Evolutionary conservation across 139 green algal genomes (phyloP).

Genomic region (Chlamydomonas urium): DNA sequence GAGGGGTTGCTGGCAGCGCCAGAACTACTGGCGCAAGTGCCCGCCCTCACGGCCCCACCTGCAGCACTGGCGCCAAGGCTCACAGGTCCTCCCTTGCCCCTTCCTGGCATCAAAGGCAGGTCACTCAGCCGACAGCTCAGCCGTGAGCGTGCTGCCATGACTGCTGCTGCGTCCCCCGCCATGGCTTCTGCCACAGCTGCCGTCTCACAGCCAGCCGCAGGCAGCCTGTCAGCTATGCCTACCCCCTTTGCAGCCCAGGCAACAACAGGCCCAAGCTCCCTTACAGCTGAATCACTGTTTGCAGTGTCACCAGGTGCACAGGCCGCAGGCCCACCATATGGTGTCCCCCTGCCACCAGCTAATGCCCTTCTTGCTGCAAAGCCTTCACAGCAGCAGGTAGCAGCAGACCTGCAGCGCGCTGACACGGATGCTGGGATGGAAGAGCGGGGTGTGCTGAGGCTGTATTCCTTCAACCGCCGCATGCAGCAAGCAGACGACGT

Average conservation of each 20-base stretch:
- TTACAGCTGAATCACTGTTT: background rate
- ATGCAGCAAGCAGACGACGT: background rate
- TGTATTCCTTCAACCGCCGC: background rate
- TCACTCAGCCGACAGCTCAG: background rate
- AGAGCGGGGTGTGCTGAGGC: background rate
- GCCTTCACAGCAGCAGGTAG: no score
- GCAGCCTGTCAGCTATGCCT: no score
- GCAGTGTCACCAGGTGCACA: background rate
- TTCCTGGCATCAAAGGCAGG: no score
- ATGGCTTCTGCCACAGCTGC: background rate
- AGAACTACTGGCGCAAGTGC: background rate
- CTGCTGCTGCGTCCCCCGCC: no score
- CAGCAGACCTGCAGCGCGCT: no score
- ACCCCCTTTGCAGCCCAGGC: no score
- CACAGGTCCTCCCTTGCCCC: no score
- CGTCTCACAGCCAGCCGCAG: background rate
- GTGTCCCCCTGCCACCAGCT: background rate
- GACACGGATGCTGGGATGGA: background rate
- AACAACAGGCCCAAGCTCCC: conserved; percentile 3
- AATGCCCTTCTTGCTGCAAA: no score
- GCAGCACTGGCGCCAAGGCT: no score
- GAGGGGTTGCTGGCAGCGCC: background rate
- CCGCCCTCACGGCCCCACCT: background rate
- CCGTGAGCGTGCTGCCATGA: background rate
- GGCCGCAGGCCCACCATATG: background rate